A percentile compares a stretch with the other conserved stretches of the same genome.
phyloP scores from a whole-genome alignment of 768 basidiomycete genomes.

The Epithele typhae region DNA sequence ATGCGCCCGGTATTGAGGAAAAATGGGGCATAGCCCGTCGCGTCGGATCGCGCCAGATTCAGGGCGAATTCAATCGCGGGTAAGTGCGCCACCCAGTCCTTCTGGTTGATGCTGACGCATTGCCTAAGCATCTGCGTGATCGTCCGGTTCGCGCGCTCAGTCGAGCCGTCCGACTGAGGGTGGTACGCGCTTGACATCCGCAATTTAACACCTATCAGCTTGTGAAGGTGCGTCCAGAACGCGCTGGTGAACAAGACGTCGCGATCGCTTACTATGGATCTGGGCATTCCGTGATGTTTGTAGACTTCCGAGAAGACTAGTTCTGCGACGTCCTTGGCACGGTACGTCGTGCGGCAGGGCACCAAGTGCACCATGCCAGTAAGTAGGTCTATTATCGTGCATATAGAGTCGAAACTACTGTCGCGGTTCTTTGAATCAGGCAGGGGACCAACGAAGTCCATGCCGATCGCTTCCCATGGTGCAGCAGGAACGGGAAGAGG shows the following conservation, averaged over 20 bases:
- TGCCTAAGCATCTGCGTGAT: constrained; percentile 12
- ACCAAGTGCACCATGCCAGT: no score
- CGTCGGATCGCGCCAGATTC: constrained; percentile 25
- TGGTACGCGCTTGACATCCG: constrained; percentile 24
- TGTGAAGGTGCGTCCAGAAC: constrained; percentile 28
- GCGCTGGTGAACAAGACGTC: constrained; percentile 29
- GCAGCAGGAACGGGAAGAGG: no score
- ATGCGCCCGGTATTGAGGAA: constrained; percentile 15
- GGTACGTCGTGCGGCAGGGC: no score
- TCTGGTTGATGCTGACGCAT: not conserved
- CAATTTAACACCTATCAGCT: constrained; percentile 16
- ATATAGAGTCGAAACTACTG: no score
- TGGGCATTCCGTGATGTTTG: no score
- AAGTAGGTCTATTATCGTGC: no score
- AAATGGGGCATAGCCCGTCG: constrained; percentile 31
- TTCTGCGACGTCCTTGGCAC: no score
- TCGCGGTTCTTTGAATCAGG: no score
- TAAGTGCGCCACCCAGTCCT: constrained; percentile 19
- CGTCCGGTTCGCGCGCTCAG: constrained; percentile 18
- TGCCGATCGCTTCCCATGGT: no score
- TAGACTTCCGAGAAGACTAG: no score
- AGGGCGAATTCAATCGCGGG: constrained; percentile 36
- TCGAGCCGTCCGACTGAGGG: no score
- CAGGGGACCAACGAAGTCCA: no score
- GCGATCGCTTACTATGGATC: constrained; percentile 27